Base-by-base conservation (phyloP, 805 yeast species). In the Ogataea thermomethanolica region DNA sequence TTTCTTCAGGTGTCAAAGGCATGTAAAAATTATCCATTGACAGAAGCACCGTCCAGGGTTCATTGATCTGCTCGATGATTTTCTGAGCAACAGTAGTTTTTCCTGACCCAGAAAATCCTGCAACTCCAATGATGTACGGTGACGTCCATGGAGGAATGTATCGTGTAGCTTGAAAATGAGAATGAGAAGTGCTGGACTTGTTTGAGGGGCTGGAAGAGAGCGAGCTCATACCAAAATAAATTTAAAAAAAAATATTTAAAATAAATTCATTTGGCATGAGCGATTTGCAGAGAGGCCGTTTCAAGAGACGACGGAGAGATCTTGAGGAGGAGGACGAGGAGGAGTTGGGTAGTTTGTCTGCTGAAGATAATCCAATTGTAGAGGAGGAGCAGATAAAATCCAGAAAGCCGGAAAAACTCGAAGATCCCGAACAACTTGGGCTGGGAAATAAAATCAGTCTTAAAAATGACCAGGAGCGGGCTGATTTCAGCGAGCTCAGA, bases 21-120 rank as follows among this genome's bases (percentile, higher is more conserved):
- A 74, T 78, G 65, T 93, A 93, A 59, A 91, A 93, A 62, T 91
- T 91, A 59, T 93, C 99, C 65, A 89, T 71, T 1, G 96, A 84
- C 14, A 91, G 58, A 41, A 93, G 68, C 9, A 93, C 91, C 0
- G 97, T 87, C 96, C 98, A 90, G 1, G 98, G 98, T 40, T 87
- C 87, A 63, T 87, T 81, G 44, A 76, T 64, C 46, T 81, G 79
- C 40, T 82, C 76, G 37, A 90, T 85, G 51, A 93, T 82, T 48
- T 77, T 75, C 27, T 88, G 80, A 0, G 97, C 93, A 13, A 93
- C 87, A 25, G 95, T 83, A 0, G 98, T 91, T 58, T 91, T 91
- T 1, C 99, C 99, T 0, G 96, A 86, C 2, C 98, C 95, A 11
- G 86, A 78, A 20, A 78, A 73, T 1, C 95, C 95, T 0, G 95